A percentile compares a stretch with the other conserved stretches of the same genome.
Conservation (phyloP, 1,139 yeast genomes). For the Diutina rugosa region DNA sequence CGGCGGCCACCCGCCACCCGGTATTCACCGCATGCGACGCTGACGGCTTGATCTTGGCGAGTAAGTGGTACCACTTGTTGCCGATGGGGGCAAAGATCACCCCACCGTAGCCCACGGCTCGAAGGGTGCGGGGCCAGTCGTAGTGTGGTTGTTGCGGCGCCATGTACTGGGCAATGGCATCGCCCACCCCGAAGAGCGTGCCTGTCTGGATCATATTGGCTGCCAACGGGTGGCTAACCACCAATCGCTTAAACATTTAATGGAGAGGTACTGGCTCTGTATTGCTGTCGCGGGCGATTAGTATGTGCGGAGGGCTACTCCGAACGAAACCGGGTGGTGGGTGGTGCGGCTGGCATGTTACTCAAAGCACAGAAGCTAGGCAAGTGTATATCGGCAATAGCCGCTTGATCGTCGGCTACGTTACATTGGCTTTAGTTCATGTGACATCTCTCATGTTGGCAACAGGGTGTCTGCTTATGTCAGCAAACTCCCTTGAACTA, state of each 20-base stretch:
- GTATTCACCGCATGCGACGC: constrained; percentile 11
- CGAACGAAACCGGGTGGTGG: too few species aligned
- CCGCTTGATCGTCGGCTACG: too few species aligned
- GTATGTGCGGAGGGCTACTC: too few species aligned
- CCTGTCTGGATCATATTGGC: constrained; percentile 30
- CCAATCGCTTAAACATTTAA: not conserved
- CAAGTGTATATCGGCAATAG: too few species aligned
- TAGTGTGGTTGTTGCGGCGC: constrained; percentile 9
- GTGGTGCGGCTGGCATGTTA: not conserved
- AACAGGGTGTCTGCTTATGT: too few species aligned
- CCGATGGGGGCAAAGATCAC: constrained; percentile 30
- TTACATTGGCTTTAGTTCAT: too few species aligned
- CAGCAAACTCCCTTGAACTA: too few species aligned
- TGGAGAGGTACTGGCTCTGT: not conserved
- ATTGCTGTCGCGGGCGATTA: not conserved
- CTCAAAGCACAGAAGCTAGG: too few species aligned
- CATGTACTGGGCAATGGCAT: constrained; percentile 23
- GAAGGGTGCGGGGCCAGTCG: constrained; percentile 17
- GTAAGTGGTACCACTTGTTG: constrained; percentile 25
- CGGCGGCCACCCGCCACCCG: constrained; percentile 43
- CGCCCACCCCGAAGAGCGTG: constrained; percentile 28
- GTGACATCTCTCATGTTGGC: too few species aligned
- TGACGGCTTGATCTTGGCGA: constrained; percentile 10
- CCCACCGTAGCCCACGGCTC: constrained; percentile 26
- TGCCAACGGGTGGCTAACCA: constrained; percentile 12